phyloP scores from a whole-genome alignment of 495 filamentous ascomycete genomes.

The Penicillium paradoxum region DNA sequence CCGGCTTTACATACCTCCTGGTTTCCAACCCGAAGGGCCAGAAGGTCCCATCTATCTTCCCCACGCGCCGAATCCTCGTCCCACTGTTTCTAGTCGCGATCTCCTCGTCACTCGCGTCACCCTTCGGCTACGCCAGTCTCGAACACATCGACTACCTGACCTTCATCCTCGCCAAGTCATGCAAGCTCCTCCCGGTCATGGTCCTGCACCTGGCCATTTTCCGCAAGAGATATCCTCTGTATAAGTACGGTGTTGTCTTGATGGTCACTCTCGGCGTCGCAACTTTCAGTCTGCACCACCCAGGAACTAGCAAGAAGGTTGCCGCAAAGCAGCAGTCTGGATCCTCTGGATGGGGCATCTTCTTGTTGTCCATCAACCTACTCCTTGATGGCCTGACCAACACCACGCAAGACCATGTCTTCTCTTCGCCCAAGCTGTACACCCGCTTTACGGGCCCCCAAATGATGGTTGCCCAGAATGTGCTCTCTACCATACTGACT shows the following conservation, averaged over 20 bases:
- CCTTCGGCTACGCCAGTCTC: constrained; percentile 91
- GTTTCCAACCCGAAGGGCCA: constrained; percentile 55
- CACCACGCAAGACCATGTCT: constrained; percentile 94
- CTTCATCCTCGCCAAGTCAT: constrained; percentile 94
- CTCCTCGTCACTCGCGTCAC: constrained; percentile 80
- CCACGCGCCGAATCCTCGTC: constrained; percentile 61
- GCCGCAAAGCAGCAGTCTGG: constrained; percentile 38
- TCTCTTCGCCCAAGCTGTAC: constrained; percentile 55
- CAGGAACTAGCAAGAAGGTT: constrained; percentile 65
- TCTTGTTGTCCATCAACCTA: constrained; percentile 85
- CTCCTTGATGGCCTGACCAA: constrained; percentile 96
- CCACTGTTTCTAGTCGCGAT: constrained; percentile 84
- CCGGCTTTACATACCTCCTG: constrained; percentile 76
- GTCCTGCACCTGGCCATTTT: constrained; percentile 90
- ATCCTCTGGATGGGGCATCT: constrained; percentile 70
- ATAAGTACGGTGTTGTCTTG: constrained; percentile 92
- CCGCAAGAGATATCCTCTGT: constrained; percentile 82
- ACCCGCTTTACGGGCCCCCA: constrained; percentile 81
- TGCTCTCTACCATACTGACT: constrained; percentile 73
- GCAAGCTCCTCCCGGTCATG: constrained; percentile 98
- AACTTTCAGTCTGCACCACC: constrained; percentile 87
- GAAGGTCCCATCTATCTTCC: constrained; percentile 64
- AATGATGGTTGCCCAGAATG: constrained; percentile 99
- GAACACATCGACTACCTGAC: constrained; percentile 98
- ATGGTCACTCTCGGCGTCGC: constrained; percentile 89